These are phyloP conservation scores for Chamaenerion angustifolium DNA, from an alignment of 345 rosid species.

Conservation along the genomic window DNA sequence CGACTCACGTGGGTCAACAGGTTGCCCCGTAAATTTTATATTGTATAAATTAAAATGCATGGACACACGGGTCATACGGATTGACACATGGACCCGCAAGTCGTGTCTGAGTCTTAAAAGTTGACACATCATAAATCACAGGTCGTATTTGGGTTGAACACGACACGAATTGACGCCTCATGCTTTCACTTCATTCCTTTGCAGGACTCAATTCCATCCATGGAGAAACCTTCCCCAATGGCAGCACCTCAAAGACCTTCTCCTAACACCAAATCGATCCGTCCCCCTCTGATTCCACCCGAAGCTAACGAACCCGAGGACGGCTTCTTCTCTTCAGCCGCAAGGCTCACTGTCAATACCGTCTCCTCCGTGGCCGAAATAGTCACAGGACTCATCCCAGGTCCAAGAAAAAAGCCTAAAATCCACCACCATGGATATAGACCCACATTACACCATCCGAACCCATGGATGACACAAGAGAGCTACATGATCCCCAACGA, in stretches of 20 bases:
- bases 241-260: constrained; percentile 57
- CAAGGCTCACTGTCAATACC: constrained; percentile 52
- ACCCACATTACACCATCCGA: constrained; percentile 11
- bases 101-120: no score
- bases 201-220: constrained; percentile 27
- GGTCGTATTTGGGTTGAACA: no score
- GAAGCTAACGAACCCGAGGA: constrained; percentile 53
- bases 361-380: constrained; percentile 56
- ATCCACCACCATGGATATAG: constrained; percentile 15
- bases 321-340: constrained; percentile 60
- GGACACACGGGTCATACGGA: no score
- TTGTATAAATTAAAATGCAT: no score
- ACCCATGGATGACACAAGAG: constrained; percentile 68
- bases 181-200: not conserved
- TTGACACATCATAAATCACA: no score
- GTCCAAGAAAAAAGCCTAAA: constrained; percentile 27
- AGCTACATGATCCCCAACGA: constrained; percentile 65
- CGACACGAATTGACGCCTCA: no score
- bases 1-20: no score
- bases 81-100: no score
- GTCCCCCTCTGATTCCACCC: constrained; percentile 59
- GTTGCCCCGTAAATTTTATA: no score
- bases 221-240: constrained; percentile 27
- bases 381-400: constrained; percentile 30
- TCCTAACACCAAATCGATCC: constrained; percentile 21